Conservation (phyloP, 306 rosid species). For the Begonia masoniana region DNA sequence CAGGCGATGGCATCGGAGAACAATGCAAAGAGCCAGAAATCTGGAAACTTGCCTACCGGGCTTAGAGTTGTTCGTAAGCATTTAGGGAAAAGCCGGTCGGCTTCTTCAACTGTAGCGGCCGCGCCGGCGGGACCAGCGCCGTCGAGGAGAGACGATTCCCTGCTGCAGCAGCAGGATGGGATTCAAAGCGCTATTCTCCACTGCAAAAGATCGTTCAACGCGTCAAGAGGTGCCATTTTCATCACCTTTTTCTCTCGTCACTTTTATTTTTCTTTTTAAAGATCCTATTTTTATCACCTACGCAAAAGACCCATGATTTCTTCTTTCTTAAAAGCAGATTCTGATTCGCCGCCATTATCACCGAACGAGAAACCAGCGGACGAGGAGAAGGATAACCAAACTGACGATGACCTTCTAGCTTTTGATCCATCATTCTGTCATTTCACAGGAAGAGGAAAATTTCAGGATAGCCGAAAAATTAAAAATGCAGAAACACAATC, state of each 20-base stretch:
- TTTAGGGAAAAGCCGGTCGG: constrained; percentile 92
- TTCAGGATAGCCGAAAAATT: no score
- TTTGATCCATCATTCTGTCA: no score
- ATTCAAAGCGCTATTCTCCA: constrained; percentile 95
- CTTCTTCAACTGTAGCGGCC: constrained; percentile 69
- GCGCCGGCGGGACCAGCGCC: constrained; percentile 32
- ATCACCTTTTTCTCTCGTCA: neutral
- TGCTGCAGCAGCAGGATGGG: constrained; percentile 88
- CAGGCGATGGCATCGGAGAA: neutral
- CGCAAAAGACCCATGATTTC: neutral
- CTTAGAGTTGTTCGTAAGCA: constrained; percentile 78
- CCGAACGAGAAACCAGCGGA: constrained; percentile 13
- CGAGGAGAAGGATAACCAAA: constrained; percentile 9
- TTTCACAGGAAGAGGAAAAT: no score
- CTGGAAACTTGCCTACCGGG: constrained; percentile 54
- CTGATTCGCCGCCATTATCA: constrained; percentile 38
- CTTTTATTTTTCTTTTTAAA: no score
- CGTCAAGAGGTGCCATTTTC: constrained; percentile 35
- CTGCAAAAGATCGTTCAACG: constrained; percentile 91
- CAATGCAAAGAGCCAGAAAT: constrained; percentile 25
- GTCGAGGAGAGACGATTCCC: constrained; percentile 70
- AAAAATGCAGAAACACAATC: no score
- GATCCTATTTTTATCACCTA: no score
- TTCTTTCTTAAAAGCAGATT: constrained; percentile 19
- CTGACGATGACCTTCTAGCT: constrained; percentile 1